Evolutionary conservation across 1,139 yeast genomes (phyloP), one percentile per base, ranked within the genome.

Genomic region (Yamadazyma jaroonii): DNA sequence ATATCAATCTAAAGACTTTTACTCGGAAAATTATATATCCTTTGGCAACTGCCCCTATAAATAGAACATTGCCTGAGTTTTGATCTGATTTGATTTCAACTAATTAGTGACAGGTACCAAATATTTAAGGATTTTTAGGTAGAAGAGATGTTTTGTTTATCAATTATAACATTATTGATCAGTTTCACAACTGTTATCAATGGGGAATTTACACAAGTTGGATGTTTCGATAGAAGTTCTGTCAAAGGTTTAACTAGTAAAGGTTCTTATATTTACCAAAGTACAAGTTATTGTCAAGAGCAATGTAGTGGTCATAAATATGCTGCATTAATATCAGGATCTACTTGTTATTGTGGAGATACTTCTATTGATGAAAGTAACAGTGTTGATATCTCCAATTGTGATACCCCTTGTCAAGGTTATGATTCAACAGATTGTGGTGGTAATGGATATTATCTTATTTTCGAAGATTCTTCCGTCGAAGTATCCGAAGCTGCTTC

Each of bases 381-480:
- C 29, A 53, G 61, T 38, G 67, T 61, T 2, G 56, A 46, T 41
- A 49, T 45, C 25, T 54, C 66, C 24, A 59, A 69, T 34, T 84
- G 92, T 62, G 50, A 68, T 37, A 50, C 55, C 3, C 40, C 56
- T 2, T 84, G 92, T 59, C 56, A 59, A 32, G 90, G 89, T 6
- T 83, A 74, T 56, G 72, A 72, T 2, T 41, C 48, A 7, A 82
- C 79, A 43, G 67, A 56, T 15, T 84, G 92, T 60, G 92, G 92
- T 49, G 87, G 87, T n/a, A 32, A 48, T 30, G 59, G 57, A 20
- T 74, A 72, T 46, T 71, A 73, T 48, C 63, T 74, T 36, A 77
- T 83, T 9, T 80, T 69, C 46, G 50, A 54, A 11, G 67, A 72
- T 46, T 35, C 49, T 24, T 59, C 56, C 12, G 61, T 49, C 31